These are phyloP conservation scores for Argentina anserina DNA, from an alignment of 306 rosid species.

Conservation along the genomic window DNA sequence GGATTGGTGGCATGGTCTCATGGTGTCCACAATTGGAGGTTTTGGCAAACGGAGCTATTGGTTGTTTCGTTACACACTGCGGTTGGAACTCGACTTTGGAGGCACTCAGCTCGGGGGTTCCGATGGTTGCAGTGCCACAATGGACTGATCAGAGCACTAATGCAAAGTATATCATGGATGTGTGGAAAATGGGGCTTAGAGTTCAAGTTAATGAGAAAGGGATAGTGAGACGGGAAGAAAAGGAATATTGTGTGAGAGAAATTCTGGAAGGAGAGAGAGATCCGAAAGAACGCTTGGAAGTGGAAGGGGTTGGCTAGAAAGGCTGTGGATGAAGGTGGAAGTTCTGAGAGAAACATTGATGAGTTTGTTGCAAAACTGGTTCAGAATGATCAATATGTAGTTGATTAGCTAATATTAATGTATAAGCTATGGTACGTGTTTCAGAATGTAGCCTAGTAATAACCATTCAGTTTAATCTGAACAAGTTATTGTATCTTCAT, in stretches of 20 bases:
- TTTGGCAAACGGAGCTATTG: neutral
- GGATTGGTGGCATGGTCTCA: constrained; percentile 5
- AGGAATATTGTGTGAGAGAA: neutral
- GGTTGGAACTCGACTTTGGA: constrained; percentile 12
- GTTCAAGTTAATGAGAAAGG: neutral
- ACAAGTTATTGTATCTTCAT: no score
- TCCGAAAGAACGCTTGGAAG: neutral
- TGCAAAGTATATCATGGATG: neutral
- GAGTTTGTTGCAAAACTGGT: neutral
- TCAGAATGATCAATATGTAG: neutral
- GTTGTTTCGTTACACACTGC: neutral
- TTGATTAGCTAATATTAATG: no score
- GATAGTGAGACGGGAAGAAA: neutral
- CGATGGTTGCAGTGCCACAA: neutral
- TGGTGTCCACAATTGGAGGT: constrained; percentile 6
- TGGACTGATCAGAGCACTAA: neutral
- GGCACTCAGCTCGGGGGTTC: constrained; percentile 13
- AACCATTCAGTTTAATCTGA: no score
- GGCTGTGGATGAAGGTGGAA: neutral
- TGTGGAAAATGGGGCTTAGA: neutral
- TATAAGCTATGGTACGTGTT: neutral
- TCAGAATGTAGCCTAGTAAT: no score
- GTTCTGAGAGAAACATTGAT: neutral
- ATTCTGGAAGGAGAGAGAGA: neutral
- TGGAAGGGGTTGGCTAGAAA: neutral